Evolutionary conservation across 306 rosid species (phyloP).

Genomic region (Cajanus cajan): DNA sequence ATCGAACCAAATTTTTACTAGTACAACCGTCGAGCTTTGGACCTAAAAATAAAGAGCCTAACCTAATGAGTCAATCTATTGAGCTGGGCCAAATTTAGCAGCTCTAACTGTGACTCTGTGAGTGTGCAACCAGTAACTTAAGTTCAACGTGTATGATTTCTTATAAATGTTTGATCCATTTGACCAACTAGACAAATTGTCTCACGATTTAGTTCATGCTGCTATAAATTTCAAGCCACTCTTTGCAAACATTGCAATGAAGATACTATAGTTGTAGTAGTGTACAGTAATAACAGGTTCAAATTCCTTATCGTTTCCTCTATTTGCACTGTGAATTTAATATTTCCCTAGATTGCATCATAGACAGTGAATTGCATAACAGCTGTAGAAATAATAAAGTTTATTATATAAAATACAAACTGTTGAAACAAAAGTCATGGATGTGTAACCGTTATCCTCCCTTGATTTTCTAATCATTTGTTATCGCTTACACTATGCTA

Average conservation of each 20-base stretch:
- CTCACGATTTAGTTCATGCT: neutral
- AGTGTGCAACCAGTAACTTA: neutral
- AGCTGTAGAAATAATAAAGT: neutral
- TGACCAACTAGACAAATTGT: neutral
- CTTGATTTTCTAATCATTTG: constrained; percentile 1
- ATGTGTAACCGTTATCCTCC: neutral
- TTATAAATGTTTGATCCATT: neutral
- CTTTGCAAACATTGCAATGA: neutral
- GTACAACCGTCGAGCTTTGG: too few relatives aligned
- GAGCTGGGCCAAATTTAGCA: too few relatives aligned
- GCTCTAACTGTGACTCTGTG: too few relatives aligned
- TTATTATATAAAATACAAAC: neutral
- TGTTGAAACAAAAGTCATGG: neutral
- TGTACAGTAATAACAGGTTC: neutral
- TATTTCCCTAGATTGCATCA: neutral
- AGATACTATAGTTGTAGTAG: neutral
- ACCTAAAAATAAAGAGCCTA: too few relatives aligned
- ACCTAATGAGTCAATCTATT: too few relatives aligned
- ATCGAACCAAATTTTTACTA: too few relatives aligned
- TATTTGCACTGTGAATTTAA: constrained; percentile 14
- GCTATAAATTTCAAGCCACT: neutral
- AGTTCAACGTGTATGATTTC: neutral
- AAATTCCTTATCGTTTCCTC: neutral
- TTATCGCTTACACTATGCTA: neutral
- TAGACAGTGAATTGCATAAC: constrained; percentile 17